Base-by-base conservation (phyloP, 2,329 filamentous ascomycete species). In the Pseudogymnoascus sp. region DNA sequence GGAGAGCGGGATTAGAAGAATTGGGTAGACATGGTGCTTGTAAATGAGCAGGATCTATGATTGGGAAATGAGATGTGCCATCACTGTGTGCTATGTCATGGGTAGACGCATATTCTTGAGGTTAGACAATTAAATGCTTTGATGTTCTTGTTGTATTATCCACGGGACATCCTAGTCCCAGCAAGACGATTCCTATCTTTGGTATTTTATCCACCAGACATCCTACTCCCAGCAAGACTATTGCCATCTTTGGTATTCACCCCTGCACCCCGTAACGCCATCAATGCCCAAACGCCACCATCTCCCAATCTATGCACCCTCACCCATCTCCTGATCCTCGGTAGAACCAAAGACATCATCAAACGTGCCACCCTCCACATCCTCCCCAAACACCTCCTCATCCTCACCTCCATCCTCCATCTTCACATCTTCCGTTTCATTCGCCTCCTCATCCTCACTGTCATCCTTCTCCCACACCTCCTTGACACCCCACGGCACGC, bases 401-500 rank as follows among this genome's bases (percentile, higher is more conserved):
- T 69, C 72, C 25, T 73, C 77, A 42, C 73, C 73, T 60, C 72
- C 71, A 38, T 73, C 72, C 56, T 76, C 75, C 18, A 77, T 78
- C 14, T 67, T 61, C 65, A 66, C 60, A 11, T 74, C 76, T 64
- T 72, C 73, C 36, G 72, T 76, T 38, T 73, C 72, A 12, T 72
- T 74, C 10, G 75, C 77, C 1, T 78, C 77, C 5, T 77, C 79
- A 4, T 77, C 80, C 1, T 77, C 78, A n/a, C 73, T 75, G 0
- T 46, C 72, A 1, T 76, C 73, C 62, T 79, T 78, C 37, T 80
- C 81, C 82, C 84, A 87, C 23, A 82, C 78, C 31, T 87, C 82
- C 69, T 80, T 80, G 64, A 89, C 72, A 0, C 84, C 84, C 87
- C 87, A 89, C 65, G 83, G 82, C 61, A 84, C 80, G 14, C 87